Evolutionary conservation across 768 basidiomycete genomes (phyloP).

Genomic region (Kwoniella sp.): DNA sequence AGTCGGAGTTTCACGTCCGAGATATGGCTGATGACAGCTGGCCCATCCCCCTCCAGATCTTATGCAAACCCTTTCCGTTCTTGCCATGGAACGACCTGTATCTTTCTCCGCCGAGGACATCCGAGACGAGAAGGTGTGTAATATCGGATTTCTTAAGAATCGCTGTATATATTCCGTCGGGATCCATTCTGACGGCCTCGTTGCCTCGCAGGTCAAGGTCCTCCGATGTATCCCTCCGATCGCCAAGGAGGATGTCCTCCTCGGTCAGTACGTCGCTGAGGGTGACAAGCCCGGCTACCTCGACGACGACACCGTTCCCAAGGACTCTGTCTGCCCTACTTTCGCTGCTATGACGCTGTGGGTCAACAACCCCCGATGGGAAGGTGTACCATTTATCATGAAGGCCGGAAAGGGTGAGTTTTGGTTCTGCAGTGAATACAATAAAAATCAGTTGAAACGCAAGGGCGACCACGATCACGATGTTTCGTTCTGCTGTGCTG

Average conservation of each 20-base stretch:
- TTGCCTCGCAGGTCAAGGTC: constrained; percentile 98
- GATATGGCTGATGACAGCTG: too few relatives aligned
- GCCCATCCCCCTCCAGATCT: constrained; percentile 67
- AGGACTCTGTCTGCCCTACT: constrained; percentile 87
- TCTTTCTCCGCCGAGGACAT: constrained; percentile 97
- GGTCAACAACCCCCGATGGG: constrained; percentile 96
- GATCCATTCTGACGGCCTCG: too few relatives aligned
- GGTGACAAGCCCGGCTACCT: constrained; percentile 91
- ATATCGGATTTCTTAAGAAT: background rate
- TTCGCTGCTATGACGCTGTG: constrained; percentile 86
- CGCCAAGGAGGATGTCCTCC: constrained; percentile 71
- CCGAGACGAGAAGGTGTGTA: constrained; percentile 89
- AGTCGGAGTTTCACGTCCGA: too few relatives aligned
- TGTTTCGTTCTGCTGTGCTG: too few relatives aligned
- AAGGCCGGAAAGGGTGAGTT: constrained; percentile 92
- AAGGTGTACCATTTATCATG: constrained; percentile 96
- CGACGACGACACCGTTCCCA: constrained; percentile 93
- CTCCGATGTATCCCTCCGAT: constrained; percentile 87
- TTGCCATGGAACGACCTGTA: constrained; percentile 98
- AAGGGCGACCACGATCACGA: too few relatives aligned
- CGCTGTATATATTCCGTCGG: too few relatives aligned
- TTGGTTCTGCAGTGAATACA: too few relatives aligned
- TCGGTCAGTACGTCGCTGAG: constrained; percentile 88
- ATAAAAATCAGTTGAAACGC: too few relatives aligned
- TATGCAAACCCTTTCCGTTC: constrained; percentile 87